phyloP scores from a whole-genome alignment of 2,329 filamentous ascomycete species.

The Xylariales sp. region DNA sequence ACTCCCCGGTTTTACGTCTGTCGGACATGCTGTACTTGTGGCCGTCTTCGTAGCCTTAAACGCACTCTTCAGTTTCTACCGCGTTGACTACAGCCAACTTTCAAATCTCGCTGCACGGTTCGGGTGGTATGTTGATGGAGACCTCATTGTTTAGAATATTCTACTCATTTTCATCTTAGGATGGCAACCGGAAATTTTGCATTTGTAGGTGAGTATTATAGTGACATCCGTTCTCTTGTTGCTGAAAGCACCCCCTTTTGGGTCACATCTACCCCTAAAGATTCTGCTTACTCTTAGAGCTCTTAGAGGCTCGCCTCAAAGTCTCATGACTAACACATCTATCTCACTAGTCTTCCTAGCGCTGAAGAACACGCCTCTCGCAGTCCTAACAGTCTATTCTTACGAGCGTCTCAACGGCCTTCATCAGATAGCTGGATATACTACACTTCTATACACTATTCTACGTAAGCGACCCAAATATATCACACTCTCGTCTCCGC shows the following conservation, averaged over 20 bases:
- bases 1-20: constrained; percentile 54
- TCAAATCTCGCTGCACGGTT: constrained; percentile 49
- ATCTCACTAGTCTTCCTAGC: constrained; percentile 57
- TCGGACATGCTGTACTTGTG: constrained; percentile 54
- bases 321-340: constrained; percentile 39
- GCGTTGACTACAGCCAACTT: constrained; percentile 40
- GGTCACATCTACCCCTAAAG: neutral
- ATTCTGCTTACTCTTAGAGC: neutral
- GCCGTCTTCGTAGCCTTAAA: constrained; percentile 52
- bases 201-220: constrained; percentile 32
- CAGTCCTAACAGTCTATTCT: constrained; percentile 55
- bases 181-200: constrained; percentile 58
- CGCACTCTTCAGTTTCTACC: constrained; percentile 50
- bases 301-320: neutral
- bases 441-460: constrained; percentile 52
- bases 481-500: neutral
- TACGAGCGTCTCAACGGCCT: constrained; percentile 61
- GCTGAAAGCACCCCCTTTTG: no score
- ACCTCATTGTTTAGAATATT: neutral
- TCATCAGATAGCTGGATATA: constrained; percentile 60
- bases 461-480: constrained; percentile 43
- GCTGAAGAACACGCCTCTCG: constrained; percentile 62
- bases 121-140: constrained; percentile 44
- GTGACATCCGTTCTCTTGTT: neutral
- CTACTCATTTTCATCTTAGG: constrained; percentile 51